Evolutionary conservation across 73 alveolate genomes (phyloP).

Genomic region (Breviolum minutum): DNA sequence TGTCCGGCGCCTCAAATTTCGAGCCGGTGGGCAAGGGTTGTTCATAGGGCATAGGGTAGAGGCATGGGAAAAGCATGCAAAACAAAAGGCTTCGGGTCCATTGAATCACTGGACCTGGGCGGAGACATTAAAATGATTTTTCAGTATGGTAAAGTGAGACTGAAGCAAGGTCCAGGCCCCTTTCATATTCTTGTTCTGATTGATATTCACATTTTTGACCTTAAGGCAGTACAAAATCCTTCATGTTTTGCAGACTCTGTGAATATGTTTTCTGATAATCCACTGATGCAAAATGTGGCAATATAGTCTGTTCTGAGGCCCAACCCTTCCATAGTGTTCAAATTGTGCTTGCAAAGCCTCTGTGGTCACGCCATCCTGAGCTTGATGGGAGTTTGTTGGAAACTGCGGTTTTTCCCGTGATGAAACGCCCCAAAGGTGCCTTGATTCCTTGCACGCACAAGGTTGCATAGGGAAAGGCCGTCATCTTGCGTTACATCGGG

Average conservation of each 20-base stretch:
- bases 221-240: background rate
- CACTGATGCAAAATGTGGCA: background rate
- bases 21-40: background rate
- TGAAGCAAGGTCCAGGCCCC: slow-evolving; percentile 46
- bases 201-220: slow-evolving; percentile 69
- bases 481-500: slow-evolving; percentile 17
- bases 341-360: slow-evolving; percentile 67
- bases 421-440: no score
- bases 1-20: slow-evolving; percentile 38
- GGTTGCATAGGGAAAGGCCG: slow-evolving; percentile 71
- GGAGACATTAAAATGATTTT: no score
- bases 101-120: no score
- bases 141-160: background rate
- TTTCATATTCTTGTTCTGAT: slow-evolving; percentile 85
- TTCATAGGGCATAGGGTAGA: no score
- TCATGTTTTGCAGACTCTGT: no score
- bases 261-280: no score
- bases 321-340: slow-evolving; percentile 70
- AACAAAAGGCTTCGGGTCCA: no score
- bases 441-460: slow-evolving; percentile 52
- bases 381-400: background rate
- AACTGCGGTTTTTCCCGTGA: no score
- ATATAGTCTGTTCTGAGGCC: background rate
- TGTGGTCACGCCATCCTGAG: slow-evolving; percentile 71
- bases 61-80: background rate